Evolutionary conservation across 805 yeast species (phyloP), one percentile per base, ranked within the genome.

Genomic region (Monosporozyma yasuniensis): DNA sequence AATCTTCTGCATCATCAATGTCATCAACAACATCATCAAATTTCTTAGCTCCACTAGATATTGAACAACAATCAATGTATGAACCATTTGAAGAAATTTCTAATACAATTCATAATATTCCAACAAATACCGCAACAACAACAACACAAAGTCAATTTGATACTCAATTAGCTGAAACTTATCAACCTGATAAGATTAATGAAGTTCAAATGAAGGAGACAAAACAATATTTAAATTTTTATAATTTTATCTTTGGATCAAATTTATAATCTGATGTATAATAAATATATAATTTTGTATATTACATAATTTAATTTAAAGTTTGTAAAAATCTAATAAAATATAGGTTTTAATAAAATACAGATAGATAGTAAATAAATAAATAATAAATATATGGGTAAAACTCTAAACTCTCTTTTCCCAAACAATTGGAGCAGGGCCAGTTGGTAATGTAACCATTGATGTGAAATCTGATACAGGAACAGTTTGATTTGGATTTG

Each of bases 391-490:
- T n/a, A n/a, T n/a, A n/a, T n/a, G n/a, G n/a, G n/a, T n/a, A n/a
- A n/a, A n/a, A n/a, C n/a, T n/a, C n/a, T 44, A 21, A 14, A 14
- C 50, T 76, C 91, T 81, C 70, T 78, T 80, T 66, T 81, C 84
- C 88, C 89, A 85, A 42, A 68, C 63, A 52, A 85, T 78, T 50
- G 74, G 72, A 37, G 91, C 87, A 45, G 96, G 96, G 47, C 77
- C 80, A 58, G 72, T 65, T 47, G 99, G 98, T 62, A 91, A 78
- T 21, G 96, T 87, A 48, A 91, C 96, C 99, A 91, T 91, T 47
- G 90, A 81, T 56, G 84, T 80, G 70, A 80, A 88, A 70, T 89
- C 96, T 50, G 84, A 80, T 10, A 69, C 71, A 48, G 95, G 93
- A 23, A 82, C 69, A 25, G 66, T 67, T 42, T 70, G 70, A 45